These are phyloP conservation scores for Quercus phellos DNA, from an alignment of 331 rosid genomes.

Conservation along the genomic window DNA sequence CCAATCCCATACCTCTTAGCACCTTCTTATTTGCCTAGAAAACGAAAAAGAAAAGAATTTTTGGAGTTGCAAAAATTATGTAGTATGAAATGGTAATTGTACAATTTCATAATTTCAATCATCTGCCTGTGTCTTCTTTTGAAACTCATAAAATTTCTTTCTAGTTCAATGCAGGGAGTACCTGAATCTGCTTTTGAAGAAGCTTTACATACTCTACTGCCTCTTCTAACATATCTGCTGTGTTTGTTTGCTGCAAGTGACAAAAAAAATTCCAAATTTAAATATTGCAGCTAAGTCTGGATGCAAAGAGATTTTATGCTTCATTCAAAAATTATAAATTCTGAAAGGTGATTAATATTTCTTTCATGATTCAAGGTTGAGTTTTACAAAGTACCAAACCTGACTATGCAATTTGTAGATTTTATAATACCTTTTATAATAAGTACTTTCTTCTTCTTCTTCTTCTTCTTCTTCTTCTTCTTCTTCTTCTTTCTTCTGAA, in stretches of 20 bases:
- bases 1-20: not conserved
- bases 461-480: not conserved
- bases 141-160: not conserved
- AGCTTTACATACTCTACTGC: conserved; percentile 83
- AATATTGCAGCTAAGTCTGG: not conserved
- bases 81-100: not conserved
- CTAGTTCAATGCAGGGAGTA: conserved; percentile 20
- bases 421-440: not conserved
- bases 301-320: not conserved
- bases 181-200: conserved; percentile 89
- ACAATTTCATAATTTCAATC: not conserved
- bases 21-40: not conserved
- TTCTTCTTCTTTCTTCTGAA: not conserved
- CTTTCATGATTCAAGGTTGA: not conserved
- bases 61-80: not conserved
- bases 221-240: conserved; percentile 91
- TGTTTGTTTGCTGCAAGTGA: conserved; percentile 82
- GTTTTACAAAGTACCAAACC: not conserved
- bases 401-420: not conserved
- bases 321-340: not conserved
- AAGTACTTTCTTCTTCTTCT: not conserved
- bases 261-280: not conserved
- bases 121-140: not conserved
- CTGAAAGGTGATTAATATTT: not conserved
- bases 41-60: not conserved